Base-by-base conservation (phyloP, 257 asterid genomes). In the Fraxinus cuspidata region DNA sequence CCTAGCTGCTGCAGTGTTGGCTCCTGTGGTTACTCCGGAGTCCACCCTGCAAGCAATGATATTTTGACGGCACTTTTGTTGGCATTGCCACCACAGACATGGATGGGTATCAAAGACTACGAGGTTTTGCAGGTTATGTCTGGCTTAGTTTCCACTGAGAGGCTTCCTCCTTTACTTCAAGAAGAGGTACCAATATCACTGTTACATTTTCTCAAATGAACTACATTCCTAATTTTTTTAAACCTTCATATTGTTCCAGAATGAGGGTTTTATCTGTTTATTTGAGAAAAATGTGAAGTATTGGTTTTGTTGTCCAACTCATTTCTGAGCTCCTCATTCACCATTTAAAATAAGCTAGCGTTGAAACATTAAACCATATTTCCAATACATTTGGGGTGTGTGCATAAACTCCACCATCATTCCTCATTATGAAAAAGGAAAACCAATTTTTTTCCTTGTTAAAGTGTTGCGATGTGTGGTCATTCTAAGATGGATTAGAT, bases 71-170 rank as follows among this genome's bases (percentile, higher is more conserved):
- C 82, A 38, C 93, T 93, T 74, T 80, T 93, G 69, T 80, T 93
- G 38, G 92, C 98, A 29, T 84, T 93, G 87, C 94, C 98, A 4
- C 89, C 85, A 0, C 81, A 86, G 67, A 88, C 97, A 70, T 93
- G 97, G 98, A 77, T 81, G 4, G 84, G 77, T 35, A 85, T 92
- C 32, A 87, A 82, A 81, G 93, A 93, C 28, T 65, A 77, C 58
- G 37, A 81, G 34, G 85, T 88, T 66, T 74, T 87, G 78, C 80
- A 89, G 81, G 96, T 88, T 47, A 47, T 92, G 25, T 64, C 73
- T 74, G 51, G 77, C 37, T 87, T 90, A 74, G 85, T 87, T 82
- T 88, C 90, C 28, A 78, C 77, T 5, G 86, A 93, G 66, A 78
- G 38, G 18, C 90, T 91, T 38, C 93, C 90, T 79, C 70, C 86